Base-by-base conservation (phyloP, 2,329 filamentous ascomycete species). In the Fusarium pseudonygamai region DNA sequence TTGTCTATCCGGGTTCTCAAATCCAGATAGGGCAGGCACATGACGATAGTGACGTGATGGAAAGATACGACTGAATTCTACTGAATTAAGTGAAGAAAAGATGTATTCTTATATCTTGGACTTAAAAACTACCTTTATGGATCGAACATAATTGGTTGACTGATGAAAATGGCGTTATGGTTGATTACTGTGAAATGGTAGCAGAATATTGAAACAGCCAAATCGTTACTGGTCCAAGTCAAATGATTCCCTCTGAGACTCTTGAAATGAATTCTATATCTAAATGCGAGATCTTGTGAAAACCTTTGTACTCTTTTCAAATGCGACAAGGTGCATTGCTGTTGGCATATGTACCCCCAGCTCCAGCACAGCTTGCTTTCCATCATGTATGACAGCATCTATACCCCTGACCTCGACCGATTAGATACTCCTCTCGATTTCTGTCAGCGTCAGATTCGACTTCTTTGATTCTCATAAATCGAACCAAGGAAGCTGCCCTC, bases 1-100 rank as follows among this genome's bases (percentile, higher is more conserved):
- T 22, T 72, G 64, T 57, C 75, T 77, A 78, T 78, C 76, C 69
- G 60, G 76, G 76, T 78, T 77, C 76, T 77, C 74, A 67, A 57
- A 45, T 39, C 57, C 52, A 55, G 37, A 47, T 47, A 52, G 30
- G 42, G 39, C 59, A 68, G 59, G 52, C 37, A 37, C 56, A 45
- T 46, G 39, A 56, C 24, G 45, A 50, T 60, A 61, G 67, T 65
- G 50, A 47, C 16, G 12, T 37, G 67, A 65, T 74, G 56, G 6
- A 18, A 12, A 22, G 16, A 50, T 74, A 72, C 67, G 12, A n/a
- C 8, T 2, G 1, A 5, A 50, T 20, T 10, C 3, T 0, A 6
- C 5, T 9, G 3, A 20, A 20, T 22, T 11, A 16, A 12, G 26
- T 26, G 1, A 28, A 18, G 6, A 14, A 3, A 4, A 30, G 1